These are phyloP conservation scores for Epichloe coenophiala DNA, from an alignment of 2,329 filamentous ascomycete species.

Conservation along the genomic window DNA sequence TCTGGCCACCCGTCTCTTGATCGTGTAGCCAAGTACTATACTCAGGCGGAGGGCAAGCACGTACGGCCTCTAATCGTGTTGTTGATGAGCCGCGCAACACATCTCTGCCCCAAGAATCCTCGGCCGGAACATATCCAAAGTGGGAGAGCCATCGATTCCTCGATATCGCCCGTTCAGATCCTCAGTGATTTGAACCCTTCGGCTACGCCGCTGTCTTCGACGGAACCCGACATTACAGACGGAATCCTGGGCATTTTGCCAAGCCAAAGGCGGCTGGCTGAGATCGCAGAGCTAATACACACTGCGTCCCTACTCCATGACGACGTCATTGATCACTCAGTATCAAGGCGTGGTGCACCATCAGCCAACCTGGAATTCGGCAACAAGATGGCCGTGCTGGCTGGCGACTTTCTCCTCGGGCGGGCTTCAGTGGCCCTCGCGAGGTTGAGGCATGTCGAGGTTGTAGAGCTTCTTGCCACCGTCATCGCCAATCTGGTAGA, in stretches of 20 bases:
- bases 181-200: slow-evolving; percentile 74
- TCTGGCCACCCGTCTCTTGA: slow-evolving; percentile 91
- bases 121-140: slow-evolving; percentile 27
- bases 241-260: slow-evolving; percentile 62
- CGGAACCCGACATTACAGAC: slow-evolving; percentile 23
- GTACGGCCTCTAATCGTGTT: slow-evolving; percentile 88
- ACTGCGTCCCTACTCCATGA: slow-evolving; percentile 94
- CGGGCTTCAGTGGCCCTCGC: slow-evolving; percentile 88
- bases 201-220: slow-evolving; percentile 29
- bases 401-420: slow-evolving; percentile 90
- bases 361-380: slow-evolving; percentile 93
- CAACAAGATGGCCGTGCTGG: slow-evolving; percentile 97
- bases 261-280: slow-evolving; percentile 81
- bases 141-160: slow-evolving; percentile 34
- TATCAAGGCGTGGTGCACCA: slow-evolving; percentile 67
- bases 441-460: slow-evolving; percentile 79
- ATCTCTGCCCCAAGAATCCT: slow-evolving; percentile 52
- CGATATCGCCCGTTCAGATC: slow-evolving; percentile 40
- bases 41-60: slow-evolving; percentile 91
- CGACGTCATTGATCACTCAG: slow-evolving; percentile 92
- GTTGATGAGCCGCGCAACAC: slow-evolving; percentile 88
- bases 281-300: slow-evolving; percentile 96
- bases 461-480: slow-evolving; percentile 85
- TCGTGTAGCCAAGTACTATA: slow-evolving; percentile 95
- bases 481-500: slow-evolving; percentile 97